Percentiles rank a stretch among this genome's conserved stretches.
Conservation (phyloP, 140 eudicot genomes). For the Senecio squalidus region DNA sequence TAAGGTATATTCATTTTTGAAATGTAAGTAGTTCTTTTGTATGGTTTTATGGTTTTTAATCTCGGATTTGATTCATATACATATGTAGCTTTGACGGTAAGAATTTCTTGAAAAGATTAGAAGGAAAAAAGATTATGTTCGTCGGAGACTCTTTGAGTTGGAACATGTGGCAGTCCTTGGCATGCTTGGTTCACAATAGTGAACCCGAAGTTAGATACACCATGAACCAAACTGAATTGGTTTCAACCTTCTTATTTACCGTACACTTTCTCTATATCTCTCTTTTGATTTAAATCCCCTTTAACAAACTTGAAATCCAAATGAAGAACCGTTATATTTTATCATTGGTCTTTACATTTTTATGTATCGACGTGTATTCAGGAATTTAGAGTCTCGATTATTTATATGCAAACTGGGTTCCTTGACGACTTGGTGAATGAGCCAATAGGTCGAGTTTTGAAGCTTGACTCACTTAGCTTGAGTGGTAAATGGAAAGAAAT, state of each 20-base stretch:
- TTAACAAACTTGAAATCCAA: too few relatives aligned
- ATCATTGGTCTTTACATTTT: too few relatives aligned
- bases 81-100: constrained; percentile 48
- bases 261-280: too few relatives aligned
- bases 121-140: constrained; percentile 64
- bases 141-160: constrained; percentile 82
- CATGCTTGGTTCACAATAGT: constrained; percentile 78
- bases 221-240: constrained; percentile 36
- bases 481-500: constrained; percentile 48
- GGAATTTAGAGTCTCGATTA: constrained; percentile 55
- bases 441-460: constrained; percentile 44
- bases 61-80: too few relatives aligned
- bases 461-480: constrained; percentile 54
- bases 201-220: too few relatives aligned
- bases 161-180: constrained; percentile 75
- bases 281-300: too few relatives aligned
- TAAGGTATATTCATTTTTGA: too few relatives aligned
- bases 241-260: too few relatives aligned
- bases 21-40: too few relatives aligned
- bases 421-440: constrained; percentile 52
- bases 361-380: too few relatives aligned
- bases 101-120: constrained; percentile 36
- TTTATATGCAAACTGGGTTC: constrained; percentile 64
- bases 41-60: too few relatives aligned
- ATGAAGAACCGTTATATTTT: too few relatives aligned